Conservation (phyloP, 2,329 filamentous ascomycete genomes). For the Elsinoe ampelina region DNA sequence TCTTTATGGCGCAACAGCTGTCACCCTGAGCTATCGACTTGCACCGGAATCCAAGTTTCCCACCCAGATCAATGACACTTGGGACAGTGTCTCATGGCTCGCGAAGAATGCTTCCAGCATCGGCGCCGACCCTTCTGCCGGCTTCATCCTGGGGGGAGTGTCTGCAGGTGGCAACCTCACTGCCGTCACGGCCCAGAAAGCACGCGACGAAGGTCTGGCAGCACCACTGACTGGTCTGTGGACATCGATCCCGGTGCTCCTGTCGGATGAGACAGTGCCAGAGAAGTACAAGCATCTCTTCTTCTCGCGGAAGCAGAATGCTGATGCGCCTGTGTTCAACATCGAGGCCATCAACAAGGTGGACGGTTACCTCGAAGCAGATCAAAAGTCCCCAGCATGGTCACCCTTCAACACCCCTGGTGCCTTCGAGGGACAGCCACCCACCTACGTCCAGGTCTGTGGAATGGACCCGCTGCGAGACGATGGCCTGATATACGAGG, state of each 20-base stretch:
- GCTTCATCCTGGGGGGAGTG: slow-evolving; percentile 43
- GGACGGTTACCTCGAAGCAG: slow-evolving; percentile 8
- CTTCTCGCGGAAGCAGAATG: slow-evolving; percentile 37
- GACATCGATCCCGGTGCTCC: slow-evolving; percentile 34
- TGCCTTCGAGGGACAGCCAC: slow-evolving; percentile 31
- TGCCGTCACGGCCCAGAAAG: slow-evolving; percentile 32
- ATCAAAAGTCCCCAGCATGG: slow-evolving; percentile 17
- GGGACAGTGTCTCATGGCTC: slow-evolving; percentile 40
- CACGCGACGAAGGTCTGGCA: slow-evolving; percentile 33
- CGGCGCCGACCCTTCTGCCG: slow-evolving; percentile 34
- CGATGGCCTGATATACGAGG: slow-evolving; percentile 45
- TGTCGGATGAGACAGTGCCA: slow-evolving; percentile 28
- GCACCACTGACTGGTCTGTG: slow-evolving; percentile 41
- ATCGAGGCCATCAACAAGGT: slow-evolving; percentile 23
- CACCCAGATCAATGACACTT: slow-evolving; percentile 34
- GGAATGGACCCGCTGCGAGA: slow-evolving; percentile 45
- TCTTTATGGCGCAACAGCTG: slow-evolving; percentile 31
- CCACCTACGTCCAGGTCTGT: slow-evolving; percentile 42
- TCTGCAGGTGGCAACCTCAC: slow-evolving; percentile 39
- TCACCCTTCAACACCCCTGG: slow-evolving; percentile 29
- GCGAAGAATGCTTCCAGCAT: slow-evolving; percentile 32
- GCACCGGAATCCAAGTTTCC: slow-evolving; percentile 42
- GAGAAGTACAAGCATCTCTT: slow-evolving; percentile 33
- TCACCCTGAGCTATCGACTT: slow-evolving; percentile 38
- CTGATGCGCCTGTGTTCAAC: slow-evolving; percentile 29